A percentile compares a stretch with the other conserved stretches of the same genome.
These are phyloP conservation scores for Acacia crassicarpa DNA, from an alignment of 306 rosid genomes.

Conservation along the genomic window DNA sequence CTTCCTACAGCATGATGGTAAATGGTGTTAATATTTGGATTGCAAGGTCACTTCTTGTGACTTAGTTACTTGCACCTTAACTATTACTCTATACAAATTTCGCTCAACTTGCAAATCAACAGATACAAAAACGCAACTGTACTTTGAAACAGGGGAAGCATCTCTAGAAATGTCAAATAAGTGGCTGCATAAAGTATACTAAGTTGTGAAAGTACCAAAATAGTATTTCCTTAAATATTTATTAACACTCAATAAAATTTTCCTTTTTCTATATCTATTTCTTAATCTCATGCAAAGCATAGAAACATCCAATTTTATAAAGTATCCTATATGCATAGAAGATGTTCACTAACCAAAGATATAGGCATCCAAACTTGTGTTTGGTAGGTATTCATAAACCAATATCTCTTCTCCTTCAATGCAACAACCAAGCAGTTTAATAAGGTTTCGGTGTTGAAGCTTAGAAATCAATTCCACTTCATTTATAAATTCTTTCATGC, in stretches of 20 bases:
- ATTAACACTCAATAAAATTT: neutral
- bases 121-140: neutral
- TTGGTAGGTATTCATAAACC: conserved; percentile 29
- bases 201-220: neutral
- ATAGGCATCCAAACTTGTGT: conserved; percentile 26
- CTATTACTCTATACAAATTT: neutral
- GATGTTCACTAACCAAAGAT: conserved; percentile 21
- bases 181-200: neutral
- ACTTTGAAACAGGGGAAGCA: neutral
- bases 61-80: neutral
- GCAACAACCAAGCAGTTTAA: conserved; percentile 27
- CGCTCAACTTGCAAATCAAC: neutral
- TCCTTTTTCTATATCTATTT: neutral
- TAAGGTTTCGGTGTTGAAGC: conserved; percentile 34
- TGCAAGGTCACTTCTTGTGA: neutral
- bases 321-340: neutral
- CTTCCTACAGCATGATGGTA: neutral
- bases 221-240: neutral
- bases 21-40: neutral
- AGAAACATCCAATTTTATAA: neutral
- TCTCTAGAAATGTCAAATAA: too few relatives aligned
- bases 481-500: conserved; percentile 27
- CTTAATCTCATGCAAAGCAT: neutral
- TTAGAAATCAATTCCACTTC: conserved; percentile 34
- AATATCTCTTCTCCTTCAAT: conserved; percentile 29